Evolutionary conservation across 192 early-diverging fungal genomes (phyloP).

Genomic region (Linnemannia elongata): DNA sequence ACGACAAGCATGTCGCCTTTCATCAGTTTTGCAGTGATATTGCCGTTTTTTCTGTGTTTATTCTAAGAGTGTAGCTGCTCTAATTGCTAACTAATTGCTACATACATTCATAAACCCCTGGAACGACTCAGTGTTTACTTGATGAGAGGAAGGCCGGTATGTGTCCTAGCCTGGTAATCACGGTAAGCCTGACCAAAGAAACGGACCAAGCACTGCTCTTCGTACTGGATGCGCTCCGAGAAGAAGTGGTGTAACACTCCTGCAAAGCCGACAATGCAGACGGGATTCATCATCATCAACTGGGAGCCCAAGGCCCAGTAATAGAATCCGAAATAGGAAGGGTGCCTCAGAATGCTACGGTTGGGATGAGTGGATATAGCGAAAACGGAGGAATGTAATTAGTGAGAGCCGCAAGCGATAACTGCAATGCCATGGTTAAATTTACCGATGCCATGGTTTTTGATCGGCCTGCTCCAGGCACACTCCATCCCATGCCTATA

Average conservation of each 20-base stretch:
- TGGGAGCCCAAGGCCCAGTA: constrained; percentile 91
- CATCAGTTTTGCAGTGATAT: background rate
- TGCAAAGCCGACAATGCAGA: constrained; percentile 78
- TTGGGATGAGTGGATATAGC: background rate
- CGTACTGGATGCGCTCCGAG: constrained; percentile 77
- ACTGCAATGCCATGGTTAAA: background rate
- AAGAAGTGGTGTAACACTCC: constrained; percentile 83
- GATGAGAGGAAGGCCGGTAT: constrained; percentile 82
- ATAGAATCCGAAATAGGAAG: constrained; percentile 96
- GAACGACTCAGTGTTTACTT: constrained; percentile 4
- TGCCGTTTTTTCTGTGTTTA: background rate
- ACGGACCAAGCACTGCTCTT: constrained; percentile 78
- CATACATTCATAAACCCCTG: background rate
- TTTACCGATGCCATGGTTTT: too few relatives aligned
- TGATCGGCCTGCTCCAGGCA: too few relatives aligned
- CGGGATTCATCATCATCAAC: constrained; percentile 82
- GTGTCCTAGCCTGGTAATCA: constrained; percentile 72
- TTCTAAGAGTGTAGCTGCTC: background rate
- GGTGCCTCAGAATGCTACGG: constrained; percentile 85
- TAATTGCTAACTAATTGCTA: background rate
- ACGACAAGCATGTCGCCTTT: background rate
- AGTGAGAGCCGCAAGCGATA: constrained; percentile 7
- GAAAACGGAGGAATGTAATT: constrained; percentile 7
- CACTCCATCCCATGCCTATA: too few relatives aligned
- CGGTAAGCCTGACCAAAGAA: constrained; percentile 90